Percentiles rank a stretch among this genome's conserved stretches.
Conservation (phyloP, 1,284 basidiomycete genomes). For the Schizopora paradoxa region DNA sequence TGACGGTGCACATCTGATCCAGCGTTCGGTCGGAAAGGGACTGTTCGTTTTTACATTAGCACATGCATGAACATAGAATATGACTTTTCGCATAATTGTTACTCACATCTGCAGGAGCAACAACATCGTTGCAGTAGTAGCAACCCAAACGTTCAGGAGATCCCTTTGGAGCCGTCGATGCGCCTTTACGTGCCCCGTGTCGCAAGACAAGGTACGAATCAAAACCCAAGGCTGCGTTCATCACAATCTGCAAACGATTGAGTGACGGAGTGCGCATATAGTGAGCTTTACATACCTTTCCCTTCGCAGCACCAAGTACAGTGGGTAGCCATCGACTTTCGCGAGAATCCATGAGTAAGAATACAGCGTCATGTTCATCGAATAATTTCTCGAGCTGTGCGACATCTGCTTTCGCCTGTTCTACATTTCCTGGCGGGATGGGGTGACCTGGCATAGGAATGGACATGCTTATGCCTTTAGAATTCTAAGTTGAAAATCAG, state of each 20-base stretch:
- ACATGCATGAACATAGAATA: not conserved
- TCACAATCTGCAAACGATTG: constrained; percentile 57
- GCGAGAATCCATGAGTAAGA: constrained; percentile 95
- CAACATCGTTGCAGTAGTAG: constrained; percentile 98
- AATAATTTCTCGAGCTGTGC: constrained; percentile 71
- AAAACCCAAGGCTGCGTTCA: constrained; percentile 95
- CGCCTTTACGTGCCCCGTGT: constrained; percentile 67
- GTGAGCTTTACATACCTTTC: constrained; percentile 75
- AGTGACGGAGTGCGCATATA: not conserved
- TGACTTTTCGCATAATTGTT: constrained; percentile 1
- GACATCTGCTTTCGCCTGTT: constrained; percentile 64
- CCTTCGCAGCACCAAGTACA: constrained; percentile 75
- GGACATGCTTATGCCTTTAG: constrained; percentile 67
- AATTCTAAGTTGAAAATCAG: constrained; percentile 51
- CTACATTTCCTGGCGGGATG: constrained; percentile 54
- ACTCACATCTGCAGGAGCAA: constrained; percentile 89
- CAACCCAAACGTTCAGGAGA: constrained; percentile 66
- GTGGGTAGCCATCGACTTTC: constrained; percentile 97
- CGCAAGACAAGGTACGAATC: constrained; percentile 97
- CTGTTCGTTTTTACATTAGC: constrained; percentile 35
- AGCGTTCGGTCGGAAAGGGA: constrained; percentile 91
- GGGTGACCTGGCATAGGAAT: constrained; percentile 99
- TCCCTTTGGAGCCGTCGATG: constrained; percentile 26
- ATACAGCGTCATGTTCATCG: constrained; percentile 83
- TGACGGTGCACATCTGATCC: constrained; percentile 99